These are phyloP conservation scores for Jackrogersella multiformis DNA, from an alignment of 495 filamentous ascomycete species.

Conservation along the genomic window DNA sequence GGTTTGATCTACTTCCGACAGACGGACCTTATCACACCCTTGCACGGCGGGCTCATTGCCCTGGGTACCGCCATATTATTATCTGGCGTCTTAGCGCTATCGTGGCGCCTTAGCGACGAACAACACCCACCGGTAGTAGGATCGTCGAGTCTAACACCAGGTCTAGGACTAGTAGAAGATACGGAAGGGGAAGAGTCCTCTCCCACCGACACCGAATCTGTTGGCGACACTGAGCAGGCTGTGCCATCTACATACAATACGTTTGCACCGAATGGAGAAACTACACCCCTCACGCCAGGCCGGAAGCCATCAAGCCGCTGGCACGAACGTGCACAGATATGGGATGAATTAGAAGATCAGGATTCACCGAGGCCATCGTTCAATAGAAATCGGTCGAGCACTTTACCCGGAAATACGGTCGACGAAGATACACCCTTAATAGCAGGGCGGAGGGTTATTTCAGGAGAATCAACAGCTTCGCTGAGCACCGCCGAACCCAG, in stretches of 20 bases:
- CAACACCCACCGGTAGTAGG: conserved; percentile 66
- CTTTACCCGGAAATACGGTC: conserved; percentile 41
- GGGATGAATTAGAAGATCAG: conserved; percentile 72
- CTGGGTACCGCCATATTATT: conserved; percentile 89
- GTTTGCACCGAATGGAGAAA: conserved; percentile 52
- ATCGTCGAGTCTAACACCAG: conserved; percentile 71
- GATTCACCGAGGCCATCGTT: conserved; percentile 50
- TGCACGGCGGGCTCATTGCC: conserved; percentile 84
- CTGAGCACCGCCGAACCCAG: conserved; percentile 25
- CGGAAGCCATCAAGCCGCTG: conserved; percentile 52
- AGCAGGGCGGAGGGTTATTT: conserved; percentile 32
- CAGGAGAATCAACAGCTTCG: conserved; percentile 42
- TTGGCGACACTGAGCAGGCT: conserved; percentile 47
- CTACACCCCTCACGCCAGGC: conserved; percentile 42
- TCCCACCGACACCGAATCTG: conserved; percentile 55
- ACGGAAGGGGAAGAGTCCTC: conserved; percentile 66
- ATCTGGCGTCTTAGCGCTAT: conserved; percentile 86
- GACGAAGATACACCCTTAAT: conserved; percentile 46
- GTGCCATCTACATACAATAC: conserved; percentile 56
- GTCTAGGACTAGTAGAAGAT: conserved; percentile 73
- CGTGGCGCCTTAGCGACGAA: conserved; percentile 88
- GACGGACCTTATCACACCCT: conserved; percentile 74
- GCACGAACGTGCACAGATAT: conserved; percentile 70
- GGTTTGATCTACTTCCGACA: conserved; percentile 97
- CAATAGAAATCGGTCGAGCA: conserved; percentile 50